Evolutionary conservation across 495 filamentous ascomycete species (phyloP), one percentile per base, ranked within the genome.

Genomic region (Annulohypoxylon maeteangense): DNA sequence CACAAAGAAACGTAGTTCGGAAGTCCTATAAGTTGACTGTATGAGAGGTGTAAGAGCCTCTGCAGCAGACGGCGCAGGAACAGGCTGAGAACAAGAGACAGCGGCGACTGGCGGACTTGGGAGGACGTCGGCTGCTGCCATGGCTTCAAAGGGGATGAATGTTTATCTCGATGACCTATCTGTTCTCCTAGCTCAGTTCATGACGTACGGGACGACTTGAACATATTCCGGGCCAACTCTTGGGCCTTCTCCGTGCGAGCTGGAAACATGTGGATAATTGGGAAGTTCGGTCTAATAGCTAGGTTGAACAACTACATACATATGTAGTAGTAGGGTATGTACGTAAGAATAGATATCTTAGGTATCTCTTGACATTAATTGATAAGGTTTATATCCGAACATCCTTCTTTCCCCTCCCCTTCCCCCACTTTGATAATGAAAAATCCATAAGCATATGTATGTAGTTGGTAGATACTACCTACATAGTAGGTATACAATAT

Each of bases 1-100:
- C 0, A 78, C 65, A 57, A 78, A 79, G 58, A 80, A 80, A 2
- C 59, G 62, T 8, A 81, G 45, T 40, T 74, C 71, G 7, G 71
- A 74, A 12, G 71, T 67, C n/a, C 34, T 70, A 29, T 74, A 74
- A 4, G 62, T 70, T 25, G 71, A 74, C 16, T 55, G 67, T 34
- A 74, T 74, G 0, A 74, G 34, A 70, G 71, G 62, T 1, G 71
- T 67, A 34, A 74, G 67, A 47, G 67, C 71, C 20, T 70, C 71
- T 27, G 67, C 71, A 20, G 63, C 71, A 23, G 71, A 53, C 4
- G 67, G 67, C 16, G 67, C 55, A 10, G 56, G 61, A 61, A 58
- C 14, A 20, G 62, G 23, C 3, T 47, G 60, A 23, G 31, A 47
- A 3, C 22, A 42, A 14, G 48, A 31, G 5, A 44, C 11, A 16